Conservation (phyloP, 805 yeast species). For the Candida tibetensis region DNA sequence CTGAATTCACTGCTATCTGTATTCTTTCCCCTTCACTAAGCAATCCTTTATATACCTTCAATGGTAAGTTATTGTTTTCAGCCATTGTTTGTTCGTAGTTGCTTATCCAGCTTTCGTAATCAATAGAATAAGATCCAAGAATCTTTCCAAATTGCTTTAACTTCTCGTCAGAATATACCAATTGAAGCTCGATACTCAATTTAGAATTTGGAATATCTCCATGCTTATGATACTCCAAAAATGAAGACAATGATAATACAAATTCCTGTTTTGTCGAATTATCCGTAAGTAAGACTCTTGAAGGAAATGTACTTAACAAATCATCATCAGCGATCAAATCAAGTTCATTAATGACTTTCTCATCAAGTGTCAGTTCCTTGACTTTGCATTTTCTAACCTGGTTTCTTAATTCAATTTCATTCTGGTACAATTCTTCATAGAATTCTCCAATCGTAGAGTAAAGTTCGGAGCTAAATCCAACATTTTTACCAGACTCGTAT, state of each 20-base stretch:
- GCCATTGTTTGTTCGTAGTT: slow-evolving; percentile 42
- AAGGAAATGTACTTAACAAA: slow-evolving; percentile 50
- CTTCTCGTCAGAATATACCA: slow-evolving; percentile 52
- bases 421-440: slow-evolving; percentile 30
- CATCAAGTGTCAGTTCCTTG: slow-evolving; percentile 34
- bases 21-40: slow-evolving; percentile 56
- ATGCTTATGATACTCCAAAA: slow-evolving; percentile 23
- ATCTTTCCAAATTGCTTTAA: slow-evolving; percentile 36
- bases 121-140: slow-evolving; percentile 41
- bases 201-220: slow-evolving; percentile 4
- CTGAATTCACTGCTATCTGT: slow-evolving; percentile 33
- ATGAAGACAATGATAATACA: slow-evolving; percentile 29
- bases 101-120: slow-evolving; percentile 51
- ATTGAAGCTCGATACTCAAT: slow-evolving; percentile 41
- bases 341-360: slow-evolving; percentile 18
- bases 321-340: slow-evolving; percentile 56
- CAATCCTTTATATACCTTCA: slow-evolving; percentile 44
- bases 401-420: slow-evolving; percentile 45
- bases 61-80: slow-evolving; percentile 40
- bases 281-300: slow-evolving; percentile 44
- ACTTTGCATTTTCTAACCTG: slow-evolving; percentile 29
- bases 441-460: slow-evolving; percentile 31
- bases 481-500: slow-evolving; percentile 30
- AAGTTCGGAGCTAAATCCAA: slow-evolving; percentile 34
- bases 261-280: slow-evolving; percentile 26